Conservation (phyloP, 306 rosid species). For the Acacia crassicarpa region DNA sequence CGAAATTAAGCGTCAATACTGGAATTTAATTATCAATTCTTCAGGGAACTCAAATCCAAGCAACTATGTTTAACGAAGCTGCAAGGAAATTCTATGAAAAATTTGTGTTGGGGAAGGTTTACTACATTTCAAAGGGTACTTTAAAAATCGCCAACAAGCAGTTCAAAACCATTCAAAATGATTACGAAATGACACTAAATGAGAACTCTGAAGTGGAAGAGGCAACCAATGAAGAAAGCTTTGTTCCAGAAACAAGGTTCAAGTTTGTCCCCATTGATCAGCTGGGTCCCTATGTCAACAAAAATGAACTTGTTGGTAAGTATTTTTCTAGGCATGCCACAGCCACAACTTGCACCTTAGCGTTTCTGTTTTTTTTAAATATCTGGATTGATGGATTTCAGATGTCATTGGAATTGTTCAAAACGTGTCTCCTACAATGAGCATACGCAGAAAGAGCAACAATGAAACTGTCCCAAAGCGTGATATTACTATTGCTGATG, state of each 20-base stretch:
- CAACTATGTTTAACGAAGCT: constrained; percentile 94
- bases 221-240: constrained; percentile 55
- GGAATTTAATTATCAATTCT: not conserved
- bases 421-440: constrained; percentile 80
- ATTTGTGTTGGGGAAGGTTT: constrained; percentile 82
- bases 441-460: constrained; percentile 75
- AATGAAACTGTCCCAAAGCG: constrained; percentile 85
- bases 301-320: constrained; percentile 78
- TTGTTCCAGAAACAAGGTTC: constrained; percentile 76
- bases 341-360: not conserved
- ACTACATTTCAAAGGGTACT: constrained; percentile 78
- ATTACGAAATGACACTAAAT: constrained; percentile 88
- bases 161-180: constrained; percentile 83
- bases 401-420: constrained; percentile 89
- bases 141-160: constrained; percentile 85
- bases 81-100: constrained; percentile 79
- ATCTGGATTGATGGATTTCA: constrained; percentile 24
- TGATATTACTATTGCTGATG: constrained; percentile 93
- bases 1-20: not conserved
- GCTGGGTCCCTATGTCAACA: constrained; percentile 78
- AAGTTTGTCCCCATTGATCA: constrained; percentile 78
- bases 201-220: constrained; percentile 92
- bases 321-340: not conserved
- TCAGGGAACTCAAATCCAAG: constrained; percentile 94
- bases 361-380: not conserved